These are phyloP conservation scores for Backusella morwellensis DNA, from an alignment of 192 early-diverging fungal species.

Conservation along the genomic window DNA sequence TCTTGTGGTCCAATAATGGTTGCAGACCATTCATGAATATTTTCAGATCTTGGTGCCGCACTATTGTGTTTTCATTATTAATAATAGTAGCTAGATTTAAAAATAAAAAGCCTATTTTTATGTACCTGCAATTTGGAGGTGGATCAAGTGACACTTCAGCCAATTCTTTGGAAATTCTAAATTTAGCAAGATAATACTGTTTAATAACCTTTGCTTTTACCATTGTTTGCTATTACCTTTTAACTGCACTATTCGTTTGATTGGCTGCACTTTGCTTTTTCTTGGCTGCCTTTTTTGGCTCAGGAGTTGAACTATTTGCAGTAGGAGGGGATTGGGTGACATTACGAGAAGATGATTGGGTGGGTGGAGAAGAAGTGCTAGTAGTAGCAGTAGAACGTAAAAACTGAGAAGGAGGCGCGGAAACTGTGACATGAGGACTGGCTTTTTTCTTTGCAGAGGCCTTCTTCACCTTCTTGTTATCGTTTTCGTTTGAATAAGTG, in stretches of 20 bases:
- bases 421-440: too few species aligned
- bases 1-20: slow-evolving; percentile 88
- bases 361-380: not conserved
- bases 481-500: not conserved
- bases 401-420: too few species aligned
- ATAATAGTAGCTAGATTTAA: too few species aligned
- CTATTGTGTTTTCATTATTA: slow-evolving; percentile 31
- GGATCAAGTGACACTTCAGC: slow-evolving; percentile 95
- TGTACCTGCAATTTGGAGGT: slow-evolving; percentile 82
- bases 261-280: slow-evolving; percentile 14
- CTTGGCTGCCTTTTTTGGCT: slow-evolving; percentile 8
- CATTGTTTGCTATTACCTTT: slow-evolving; percentile 39
- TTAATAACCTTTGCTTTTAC: too few species aligned
- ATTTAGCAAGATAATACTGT: not conserved
- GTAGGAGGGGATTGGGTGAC: not conserved
- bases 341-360: not conserved
- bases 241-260: slow-evolving; percentile 56
- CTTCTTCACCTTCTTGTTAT: not conserved
- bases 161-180: slow-evolving; percentile 93
- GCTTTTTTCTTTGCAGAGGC: too few species aligned
- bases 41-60: slow-evolving; percentile 94
- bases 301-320: not conserved
- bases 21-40: slow-evolving; percentile 93
- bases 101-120: too few species aligned
- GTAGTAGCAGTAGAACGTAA: too few species aligned